These are phyloP conservation scores for Lasiosphaeria hispida DNA, from an alignment of 495 filamentous ascomycete genomes.

Conservation along the genomic window DNA sequence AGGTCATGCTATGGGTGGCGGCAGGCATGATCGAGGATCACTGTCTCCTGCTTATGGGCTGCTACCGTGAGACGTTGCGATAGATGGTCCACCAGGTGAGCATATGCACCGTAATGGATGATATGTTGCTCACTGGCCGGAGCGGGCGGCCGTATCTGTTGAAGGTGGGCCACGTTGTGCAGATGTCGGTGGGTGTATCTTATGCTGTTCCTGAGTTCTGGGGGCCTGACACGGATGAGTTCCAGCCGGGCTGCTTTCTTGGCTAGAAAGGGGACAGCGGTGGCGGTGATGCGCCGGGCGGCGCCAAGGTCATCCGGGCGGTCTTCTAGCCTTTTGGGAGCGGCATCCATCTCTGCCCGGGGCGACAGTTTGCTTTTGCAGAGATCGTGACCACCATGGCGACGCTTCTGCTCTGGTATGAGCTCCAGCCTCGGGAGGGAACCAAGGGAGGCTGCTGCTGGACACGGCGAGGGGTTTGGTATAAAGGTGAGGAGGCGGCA, in stretches of 20 bases:
- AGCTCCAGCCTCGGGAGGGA: too few species aligned
- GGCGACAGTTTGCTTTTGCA: too few species aligned
- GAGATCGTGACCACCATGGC: too few species aligned
- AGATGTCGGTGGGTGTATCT: constrained; percentile 9
- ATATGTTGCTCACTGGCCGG: too few species aligned
- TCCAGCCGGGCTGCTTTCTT: constrained; percentile 16
- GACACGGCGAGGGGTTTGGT: constrained; percentile 12
- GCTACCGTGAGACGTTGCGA: constrained; percentile 19
- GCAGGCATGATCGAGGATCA: background rate
- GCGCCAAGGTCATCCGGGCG: constrained; percentile 7
- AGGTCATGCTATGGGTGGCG: background rate
- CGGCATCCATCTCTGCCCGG: constrained; percentile 22
- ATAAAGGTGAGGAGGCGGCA: background rate
- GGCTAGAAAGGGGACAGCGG: background rate
- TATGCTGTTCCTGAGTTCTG: constrained; percentile 12
- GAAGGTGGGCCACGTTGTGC: constrained; percentile 10
- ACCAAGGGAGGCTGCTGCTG: too few species aligned
- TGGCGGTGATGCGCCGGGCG: constrained; percentile 3
- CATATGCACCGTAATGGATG: constrained; percentile 14
- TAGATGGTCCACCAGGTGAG: constrained; percentile 12
- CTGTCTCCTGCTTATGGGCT: constrained; percentile 14
- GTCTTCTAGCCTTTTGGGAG: constrained; percentile 19
- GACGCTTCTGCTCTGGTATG: too few species aligned
- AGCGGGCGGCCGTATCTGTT: constrained; percentile 18
- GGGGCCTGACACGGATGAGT: constrained; percentile 15